Evolutionary conservation across 805 yeast species (phyloP).

Genomic region (Schwanniomyces polymorphus): DNA sequence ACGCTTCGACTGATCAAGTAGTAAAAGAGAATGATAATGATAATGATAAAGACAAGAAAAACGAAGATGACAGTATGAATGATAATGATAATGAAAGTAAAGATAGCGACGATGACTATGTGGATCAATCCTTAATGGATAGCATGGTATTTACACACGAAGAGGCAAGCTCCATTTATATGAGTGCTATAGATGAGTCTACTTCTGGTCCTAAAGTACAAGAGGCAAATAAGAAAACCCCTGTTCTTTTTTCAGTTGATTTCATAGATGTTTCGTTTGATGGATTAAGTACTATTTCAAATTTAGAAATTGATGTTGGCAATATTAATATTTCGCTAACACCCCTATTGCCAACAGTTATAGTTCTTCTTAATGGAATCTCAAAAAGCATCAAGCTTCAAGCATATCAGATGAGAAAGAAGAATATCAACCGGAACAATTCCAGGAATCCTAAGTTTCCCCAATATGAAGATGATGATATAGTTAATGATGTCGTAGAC

Average conservation of each 20-base stretch:
- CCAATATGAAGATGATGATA: constrained; percentile 19
- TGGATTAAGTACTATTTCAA: constrained; percentile 38
- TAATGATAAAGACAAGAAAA: constrained; percentile 3
- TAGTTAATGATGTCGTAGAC: constrained; percentile 13
- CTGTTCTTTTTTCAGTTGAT: constrained; percentile 31
- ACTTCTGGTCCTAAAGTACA: constrained; percentile 13
- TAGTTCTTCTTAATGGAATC: constrained; percentile 37
- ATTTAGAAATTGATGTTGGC: constrained; percentile 41
- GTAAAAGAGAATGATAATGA: not conserved
- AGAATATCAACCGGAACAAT: constrained; percentile 2
- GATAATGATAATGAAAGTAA: constrained; percentile 23
- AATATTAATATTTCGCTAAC: constrained; percentile 42
- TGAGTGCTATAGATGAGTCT: constrained; percentile 74
- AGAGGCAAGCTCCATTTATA: constrained; percentile 70
- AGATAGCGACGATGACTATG: constrained; percentile 26
- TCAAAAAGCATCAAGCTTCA: constrained; percentile 34
- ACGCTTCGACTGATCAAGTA: not conserved
- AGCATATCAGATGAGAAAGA: constrained; percentile 26
- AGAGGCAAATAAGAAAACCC: constrained; percentile 7
- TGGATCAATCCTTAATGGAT: constrained; percentile 47
- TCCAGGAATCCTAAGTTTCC: constrained; percentile 17
- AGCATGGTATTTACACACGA: constrained; percentile 68
- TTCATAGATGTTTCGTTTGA: constrained; percentile 43
- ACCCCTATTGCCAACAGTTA: constrained; percentile 41
- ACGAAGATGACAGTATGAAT: constrained; percentile 5